A percentile compares a stretch with the other conserved stretches of the same genome.
Evolutionary conservation across 257 asterid genomes (phyloP).

Genomic region (Capsicum baccatum): DNA sequence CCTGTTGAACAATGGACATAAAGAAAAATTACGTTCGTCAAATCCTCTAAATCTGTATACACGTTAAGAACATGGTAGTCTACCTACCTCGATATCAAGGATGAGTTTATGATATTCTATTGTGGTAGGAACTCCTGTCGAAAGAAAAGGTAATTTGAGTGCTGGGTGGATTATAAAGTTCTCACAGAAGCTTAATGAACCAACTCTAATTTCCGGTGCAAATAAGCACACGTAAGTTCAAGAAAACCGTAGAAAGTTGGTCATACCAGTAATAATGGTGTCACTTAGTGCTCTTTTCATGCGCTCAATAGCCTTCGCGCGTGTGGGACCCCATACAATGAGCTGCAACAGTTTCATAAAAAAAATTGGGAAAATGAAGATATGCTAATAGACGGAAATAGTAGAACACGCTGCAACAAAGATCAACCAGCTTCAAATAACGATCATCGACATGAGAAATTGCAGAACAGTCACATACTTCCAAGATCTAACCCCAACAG

Average conservation of each 20-base stretch:
- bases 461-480: neutral
- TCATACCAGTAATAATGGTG: conserved; percentile 83
- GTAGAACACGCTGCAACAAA: neutral
- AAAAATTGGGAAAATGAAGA: neutral
- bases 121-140: conserved; percentile 93
- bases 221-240: neutral
- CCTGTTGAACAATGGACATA: conserved; percentile 49
- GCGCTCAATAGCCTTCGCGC: conserved; percentile 91
- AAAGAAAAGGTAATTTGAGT: conserved; percentile 9
- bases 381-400: conserved; percentile 8
- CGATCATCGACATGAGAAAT: neutral
- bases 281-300: conserved; percentile 98
- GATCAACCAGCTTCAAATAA: conserved; percentile 7
- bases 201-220: neutral
- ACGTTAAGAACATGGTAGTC: conserved; percentile 3
- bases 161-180: neutral
- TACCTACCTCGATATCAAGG: conserved; percentile 88
- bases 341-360: conserved; percentile 52
- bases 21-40: conserved; percentile 11
- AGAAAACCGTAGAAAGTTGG: neutral
- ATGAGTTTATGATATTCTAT: conserved; percentile 97
- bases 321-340: conserved; percentile 98
- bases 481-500: neutral
- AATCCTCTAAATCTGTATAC: neutral
- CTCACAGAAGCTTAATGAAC: neutral